These are phyloP conservation scores for Ceratobasidium sp. DNA, from an alignment of 1,284 basidiomycete species.

Conservation along the genomic window DNA sequence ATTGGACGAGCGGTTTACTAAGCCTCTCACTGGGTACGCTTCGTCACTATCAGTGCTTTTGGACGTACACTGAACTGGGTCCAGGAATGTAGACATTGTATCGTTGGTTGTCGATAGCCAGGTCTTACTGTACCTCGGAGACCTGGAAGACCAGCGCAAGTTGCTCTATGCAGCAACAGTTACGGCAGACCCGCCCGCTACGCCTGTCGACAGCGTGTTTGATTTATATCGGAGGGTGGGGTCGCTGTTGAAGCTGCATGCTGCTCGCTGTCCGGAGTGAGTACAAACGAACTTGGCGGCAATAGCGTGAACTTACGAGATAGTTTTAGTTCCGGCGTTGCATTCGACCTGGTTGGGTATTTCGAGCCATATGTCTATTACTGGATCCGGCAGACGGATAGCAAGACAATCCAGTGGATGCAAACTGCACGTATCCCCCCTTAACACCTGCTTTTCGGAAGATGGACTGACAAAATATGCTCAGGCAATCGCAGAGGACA, in stretches of 20 bases:
- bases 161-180: slow-evolving; percentile 81
- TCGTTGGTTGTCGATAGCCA: slow-evolving; percentile 80
- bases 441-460: neutral
- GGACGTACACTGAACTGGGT: slow-evolving; percentile 1
- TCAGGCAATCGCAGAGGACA: slow-evolving; percentile 88
- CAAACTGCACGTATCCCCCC: slow-evolving; percentile 76
- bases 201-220: slow-evolving; percentile 91
- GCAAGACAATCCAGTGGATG: slow-evolving; percentile 95
- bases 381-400: slow-evolving; percentile 91
- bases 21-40: slow-evolving; percentile 82
- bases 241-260: slow-evolving; percentile 80
- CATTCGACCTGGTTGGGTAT: slow-evolving; percentile 79
- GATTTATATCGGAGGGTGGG: slow-evolving; percentile 84
- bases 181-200: slow-evolving; percentile 81
- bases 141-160: slow-evolving; percentile 79
- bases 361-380: slow-evolving; percentile 91
- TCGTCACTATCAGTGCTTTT: slow-evolving; percentile 1
- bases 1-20: slow-evolving; percentile 87
- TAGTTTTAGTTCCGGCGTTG: slow-evolving; percentile 64
- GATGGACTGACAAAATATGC: slow-evolving; percentile 10
- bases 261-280: slow-evolving; percentile 84
- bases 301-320: slow-evolving; percentile 27
- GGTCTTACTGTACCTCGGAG: slow-evolving; percentile 80
- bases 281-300: slow-evolving; percentile 52
- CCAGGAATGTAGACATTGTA: slow-evolving; percentile 81